phyloP scores from a whole-genome alignment of 2,329 filamentous ascomycete species.

The Drechslerella stenobrocha region DNA sequence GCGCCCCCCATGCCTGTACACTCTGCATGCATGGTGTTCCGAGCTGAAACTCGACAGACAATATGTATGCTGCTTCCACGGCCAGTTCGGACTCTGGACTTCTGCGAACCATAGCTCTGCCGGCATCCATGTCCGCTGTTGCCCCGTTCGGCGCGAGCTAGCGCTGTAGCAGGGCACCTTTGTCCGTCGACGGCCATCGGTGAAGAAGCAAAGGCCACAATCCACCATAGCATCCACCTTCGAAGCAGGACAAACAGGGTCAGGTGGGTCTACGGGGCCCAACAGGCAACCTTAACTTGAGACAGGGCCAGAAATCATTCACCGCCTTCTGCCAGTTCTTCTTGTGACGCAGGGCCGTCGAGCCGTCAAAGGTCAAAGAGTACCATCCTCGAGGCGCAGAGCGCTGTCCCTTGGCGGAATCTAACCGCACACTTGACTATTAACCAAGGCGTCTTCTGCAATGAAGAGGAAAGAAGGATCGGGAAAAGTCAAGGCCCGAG shows the following conservation, averaged over 20 bases:
- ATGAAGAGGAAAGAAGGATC: background rate
- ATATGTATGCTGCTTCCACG: background rate
- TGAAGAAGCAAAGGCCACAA: background rate
- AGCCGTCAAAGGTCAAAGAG: constrained; percentile 21
- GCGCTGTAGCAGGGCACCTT: too few species aligned
- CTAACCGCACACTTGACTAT: background rate
- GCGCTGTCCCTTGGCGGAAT: background rate
- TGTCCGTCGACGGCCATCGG: too few species aligned
- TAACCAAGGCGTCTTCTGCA: background rate
- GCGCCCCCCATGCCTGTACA: background rate
- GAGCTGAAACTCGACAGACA: constrained; percentile 6
- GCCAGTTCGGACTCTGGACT: too few species aligned
- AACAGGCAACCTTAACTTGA: constrained; percentile 18
- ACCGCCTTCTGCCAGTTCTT: background rate
- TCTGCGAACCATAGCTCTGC: too few species aligned
- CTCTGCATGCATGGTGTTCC: background rate
- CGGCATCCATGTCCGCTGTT: too few species aligned
- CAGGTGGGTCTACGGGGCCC: constrained; percentile 28
- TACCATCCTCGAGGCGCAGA: background rate
- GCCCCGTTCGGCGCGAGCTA: too few species aligned
- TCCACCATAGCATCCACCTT: constrained; percentile 1
- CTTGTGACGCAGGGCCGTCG: constrained; percentile 25
- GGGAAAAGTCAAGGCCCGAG: too few species aligned
- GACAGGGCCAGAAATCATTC: background rate
- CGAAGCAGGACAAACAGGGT: constrained; percentile 8